Conservation (phyloP, 495 filamentous ascomycete species). For the Opeltia flavorubescens region DNA sequence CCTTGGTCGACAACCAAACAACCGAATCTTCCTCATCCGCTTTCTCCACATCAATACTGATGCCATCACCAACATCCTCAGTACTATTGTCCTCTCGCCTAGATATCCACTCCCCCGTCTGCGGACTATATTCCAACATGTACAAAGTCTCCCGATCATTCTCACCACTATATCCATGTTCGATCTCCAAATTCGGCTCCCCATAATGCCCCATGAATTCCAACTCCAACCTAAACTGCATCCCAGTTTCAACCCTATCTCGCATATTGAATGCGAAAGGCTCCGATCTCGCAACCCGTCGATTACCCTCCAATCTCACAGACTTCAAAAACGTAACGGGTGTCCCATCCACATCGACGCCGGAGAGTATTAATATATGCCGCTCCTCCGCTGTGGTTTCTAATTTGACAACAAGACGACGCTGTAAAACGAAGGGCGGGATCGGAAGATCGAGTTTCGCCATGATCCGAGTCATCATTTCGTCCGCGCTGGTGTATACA, state of each 20-base stretch:
- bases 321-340: constrained; percentile 28
- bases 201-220: constrained; percentile 34
- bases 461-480: not conserved
- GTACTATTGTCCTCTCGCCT: not conserved
- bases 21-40: not conserved
- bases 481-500: constrained; percentile 19
- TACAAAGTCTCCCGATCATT: constrained; percentile 14
- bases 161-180: constrained; percentile 8
- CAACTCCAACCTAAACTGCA: constrained; percentile 20
- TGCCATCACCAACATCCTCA: not conserved
- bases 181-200: constrained; percentile 25
- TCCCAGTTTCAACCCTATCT: constrained; percentile 15
- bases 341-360: constrained; percentile 29
- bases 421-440: not conserved
- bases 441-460: not conserved
- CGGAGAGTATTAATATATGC: constrained; percentile 16
- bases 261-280: constrained; percentile 26
- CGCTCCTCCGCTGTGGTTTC: not conserved
- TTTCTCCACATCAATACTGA: not conserved
- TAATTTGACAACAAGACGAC: not conserved
- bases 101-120: constrained; percentile 21
- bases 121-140: constrained; percentile 25
- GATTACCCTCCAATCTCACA: constrained; percentile 22
- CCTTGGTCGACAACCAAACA: too few species aligned
- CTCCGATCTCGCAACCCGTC: constrained; percentile 21